Percentiles rank a stretch among this genome's conserved stretches.
phyloP scores from a whole-genome alignment of 78 protist species.

The Planoprotostelium fungivorum region DNA sequence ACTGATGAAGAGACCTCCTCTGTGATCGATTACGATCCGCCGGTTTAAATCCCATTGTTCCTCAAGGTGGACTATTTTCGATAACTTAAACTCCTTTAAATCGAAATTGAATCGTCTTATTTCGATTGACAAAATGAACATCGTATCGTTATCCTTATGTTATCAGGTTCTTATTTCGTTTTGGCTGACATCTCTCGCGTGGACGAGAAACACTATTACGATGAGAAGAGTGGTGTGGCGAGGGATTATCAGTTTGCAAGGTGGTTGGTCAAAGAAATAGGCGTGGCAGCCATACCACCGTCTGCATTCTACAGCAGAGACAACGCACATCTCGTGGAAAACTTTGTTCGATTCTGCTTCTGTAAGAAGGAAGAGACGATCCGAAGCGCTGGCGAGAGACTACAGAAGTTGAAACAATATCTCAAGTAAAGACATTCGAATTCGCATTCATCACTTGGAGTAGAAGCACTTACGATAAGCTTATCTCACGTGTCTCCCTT shows the following conservation, averaged over 20 bases:
- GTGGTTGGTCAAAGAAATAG: constrained; percentile 76
- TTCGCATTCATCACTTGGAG: no score
- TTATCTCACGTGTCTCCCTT: no score
- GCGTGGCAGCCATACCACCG: constrained; percentile 77
- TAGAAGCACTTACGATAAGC: no score
- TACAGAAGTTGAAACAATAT: constrained; percentile 15
- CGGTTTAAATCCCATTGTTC: constrained; percentile 42
- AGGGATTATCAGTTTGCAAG: constrained; percentile 51
- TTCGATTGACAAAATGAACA: no score
- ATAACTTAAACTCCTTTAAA: no score
- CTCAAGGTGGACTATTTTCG: no score
- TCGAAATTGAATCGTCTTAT: background rate
- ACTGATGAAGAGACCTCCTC: constrained; percentile 14
- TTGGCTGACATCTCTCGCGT: constrained; percentile 26
- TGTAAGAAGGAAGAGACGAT: constrained; percentile 51
- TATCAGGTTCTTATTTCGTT: constrained; percentile 13
- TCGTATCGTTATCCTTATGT: no score
- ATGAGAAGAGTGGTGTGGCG: constrained; percentile 29
- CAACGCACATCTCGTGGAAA: constrained; percentile 4
- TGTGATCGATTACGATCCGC: constrained; percentile 13
- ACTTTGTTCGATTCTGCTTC: constrained; percentile 53
- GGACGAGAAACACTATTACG: constrained; percentile 20
- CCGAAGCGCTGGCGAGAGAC: background rate
- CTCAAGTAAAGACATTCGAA: background rate
- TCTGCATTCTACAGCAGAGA: constrained; percentile 69